Conservation (phyloP, 2,329 filamentous ascomycete species). For the Madurella fahalii region DNA sequence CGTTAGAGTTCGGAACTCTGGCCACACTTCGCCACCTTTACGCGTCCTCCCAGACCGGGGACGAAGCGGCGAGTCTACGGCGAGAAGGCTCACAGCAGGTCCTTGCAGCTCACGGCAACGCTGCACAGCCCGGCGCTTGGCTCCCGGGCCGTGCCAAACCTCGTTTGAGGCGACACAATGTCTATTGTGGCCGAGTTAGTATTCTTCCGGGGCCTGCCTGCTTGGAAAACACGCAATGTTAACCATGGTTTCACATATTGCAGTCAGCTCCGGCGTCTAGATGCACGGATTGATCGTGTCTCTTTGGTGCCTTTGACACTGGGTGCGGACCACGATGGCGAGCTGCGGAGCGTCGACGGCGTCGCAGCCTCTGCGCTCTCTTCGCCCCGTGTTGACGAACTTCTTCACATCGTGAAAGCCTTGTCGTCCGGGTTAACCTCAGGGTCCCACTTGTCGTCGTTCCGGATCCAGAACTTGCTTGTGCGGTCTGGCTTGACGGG, state of each 20-base stretch:
- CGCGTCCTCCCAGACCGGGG: conserved; percentile 15
- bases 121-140: conserved; percentile 8
- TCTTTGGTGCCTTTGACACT: conserved; percentile 41
- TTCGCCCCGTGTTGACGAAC: conserved; percentile 53
- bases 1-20: neutral
- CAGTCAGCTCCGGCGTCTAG: conserved; percentile 59
- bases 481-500: conserved; percentile 54
- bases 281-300: conserved; percentile 62
- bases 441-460: conserved; percentile 55
- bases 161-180: conserved; percentile 31
- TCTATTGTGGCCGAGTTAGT: conserved; percentile 46
- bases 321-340: conserved; percentile 39
- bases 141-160: conserved; percentile 13
- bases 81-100: neutral
- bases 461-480: conserved; percentile 59
- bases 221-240: conserved; percentile 12
- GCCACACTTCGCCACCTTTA: conserved; percentile 24
- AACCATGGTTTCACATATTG: conserved; percentile 20
- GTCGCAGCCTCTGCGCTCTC: conserved; percentile 40
- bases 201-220: conserved; percentile 6
- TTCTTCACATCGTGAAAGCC: conserved; percentile 65
- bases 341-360: conserved; percentile 23
- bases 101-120: neutral
- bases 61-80: neutral
- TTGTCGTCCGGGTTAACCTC: conserved; percentile 67